These are phyloP conservation scores for Coriaria nepalensis DNA, from an alignment of 306 rosid species.

Conservation along the genomic window DNA sequence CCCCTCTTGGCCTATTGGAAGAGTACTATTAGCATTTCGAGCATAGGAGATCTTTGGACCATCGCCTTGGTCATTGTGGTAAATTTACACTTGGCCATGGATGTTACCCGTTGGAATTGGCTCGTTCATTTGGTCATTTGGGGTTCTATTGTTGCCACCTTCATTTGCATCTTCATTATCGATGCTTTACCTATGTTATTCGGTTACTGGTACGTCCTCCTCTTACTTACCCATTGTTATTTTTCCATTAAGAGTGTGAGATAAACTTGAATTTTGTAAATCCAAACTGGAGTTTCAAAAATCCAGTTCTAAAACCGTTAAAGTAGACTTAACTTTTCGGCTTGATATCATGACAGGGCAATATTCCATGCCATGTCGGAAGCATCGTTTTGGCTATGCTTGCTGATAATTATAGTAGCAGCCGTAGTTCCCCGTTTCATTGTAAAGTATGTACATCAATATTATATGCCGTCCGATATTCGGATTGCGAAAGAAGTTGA, in stretches of 20 bases:
- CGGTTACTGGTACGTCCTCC: slow-evolving; percentile 66
- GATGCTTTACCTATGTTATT: slow-evolving; percentile 48
- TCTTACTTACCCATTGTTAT: not conserved
- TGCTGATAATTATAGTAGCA: slow-evolving; percentile 41
- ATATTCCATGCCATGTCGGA: slow-evolving; percentile 30
- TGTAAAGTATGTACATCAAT: slow-evolving; percentile 41
- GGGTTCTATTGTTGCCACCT: slow-evolving; percentile 78
- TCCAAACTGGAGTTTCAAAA: no score
- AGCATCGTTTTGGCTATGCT: slow-evolving; percentile 50
- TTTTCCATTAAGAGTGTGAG: not conserved
- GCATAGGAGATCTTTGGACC: slow-evolving; percentile 97
- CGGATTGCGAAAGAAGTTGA: slow-evolving; percentile 80
- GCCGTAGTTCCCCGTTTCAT: slow-evolving; percentile 61
- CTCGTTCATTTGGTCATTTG: slow-evolving; percentile 69
- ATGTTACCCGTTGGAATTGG: slow-evolving; percentile 67
- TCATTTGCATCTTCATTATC: slow-evolving; percentile 45
- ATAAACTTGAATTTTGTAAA: not conserved
- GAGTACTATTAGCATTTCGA: slow-evolving; percentile 42
- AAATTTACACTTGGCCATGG: slow-evolving; percentile 91
- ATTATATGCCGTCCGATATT: slow-evolving; percentile 51
- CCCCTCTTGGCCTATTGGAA: slow-evolving; percentile 69
- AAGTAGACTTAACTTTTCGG: not conserved
- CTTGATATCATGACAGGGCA: slow-evolving; percentile 53
- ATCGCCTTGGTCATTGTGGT: slow-evolving; percentile 70
- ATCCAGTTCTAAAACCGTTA: no score